These are phyloP conservation scores for Senecio squalidus DNA, from an alignment of 140 eudicot species.

Conservation along the genomic window DNA sequence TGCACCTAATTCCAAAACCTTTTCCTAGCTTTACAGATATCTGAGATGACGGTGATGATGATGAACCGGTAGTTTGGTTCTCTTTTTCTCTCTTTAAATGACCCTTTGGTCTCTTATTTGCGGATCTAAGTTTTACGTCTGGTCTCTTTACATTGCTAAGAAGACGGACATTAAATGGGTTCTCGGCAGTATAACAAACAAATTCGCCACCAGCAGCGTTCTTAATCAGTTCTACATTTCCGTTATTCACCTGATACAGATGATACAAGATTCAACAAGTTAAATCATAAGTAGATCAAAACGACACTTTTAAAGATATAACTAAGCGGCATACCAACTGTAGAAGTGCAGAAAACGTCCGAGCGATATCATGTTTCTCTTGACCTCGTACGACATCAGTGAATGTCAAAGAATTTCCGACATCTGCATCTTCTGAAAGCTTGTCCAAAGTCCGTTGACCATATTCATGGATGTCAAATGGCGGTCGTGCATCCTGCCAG, in stretches of 20 bases:
- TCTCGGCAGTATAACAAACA: conserved; percentile 54
- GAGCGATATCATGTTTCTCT: conserved; percentile 82
- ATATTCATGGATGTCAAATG: conserved; percentile 83
- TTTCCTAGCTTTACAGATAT: conserved; percentile 38
- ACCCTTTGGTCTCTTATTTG: conserved; percentile 67
- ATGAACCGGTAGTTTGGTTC: conserved; percentile 26
- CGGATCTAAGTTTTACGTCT: conserved; percentile 45
- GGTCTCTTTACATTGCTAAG: conserved; percentile 42
- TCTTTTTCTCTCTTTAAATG: conserved; percentile 46
- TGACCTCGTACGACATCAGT: conserved; percentile 73
- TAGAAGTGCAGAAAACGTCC: conserved; percentile 87
- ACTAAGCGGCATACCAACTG: conserved; percentile 55
- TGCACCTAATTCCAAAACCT: conserved; percentile 31
- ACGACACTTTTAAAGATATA: not conserved
- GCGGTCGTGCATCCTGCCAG: conserved; percentile 81
- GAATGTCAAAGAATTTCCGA: conserved; percentile 43
- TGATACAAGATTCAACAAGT: not conserved
- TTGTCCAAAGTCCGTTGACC: conserved; percentile 73
- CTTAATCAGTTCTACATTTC: conserved; percentile 66
- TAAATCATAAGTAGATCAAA: not conserved
- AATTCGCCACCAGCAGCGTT: conserved; percentile 22
- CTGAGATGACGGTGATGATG: conserved; percentile 30
- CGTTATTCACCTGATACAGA: conserved; percentile 71
- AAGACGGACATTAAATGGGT: conserved; percentile 70
- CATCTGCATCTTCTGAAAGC: conserved; percentile 37